Evolutionary conservation across 306 rosid species (phyloP).

Genomic region (Coriaria nepalensis): DNA sequence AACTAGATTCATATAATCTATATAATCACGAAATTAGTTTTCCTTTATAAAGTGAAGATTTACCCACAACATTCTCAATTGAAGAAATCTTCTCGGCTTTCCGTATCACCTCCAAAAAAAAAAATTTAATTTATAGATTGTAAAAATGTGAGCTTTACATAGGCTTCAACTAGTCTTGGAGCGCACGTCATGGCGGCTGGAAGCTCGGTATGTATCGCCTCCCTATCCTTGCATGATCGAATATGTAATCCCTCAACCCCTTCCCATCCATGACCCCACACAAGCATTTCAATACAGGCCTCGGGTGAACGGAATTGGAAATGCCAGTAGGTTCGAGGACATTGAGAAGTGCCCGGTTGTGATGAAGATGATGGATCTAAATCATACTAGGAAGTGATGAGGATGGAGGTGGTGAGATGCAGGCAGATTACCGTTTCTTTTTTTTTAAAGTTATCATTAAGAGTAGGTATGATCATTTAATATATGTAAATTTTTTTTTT

Average conservation of each 20-base stretch:
- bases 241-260: constrained; percentile 43
- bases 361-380: constrained; percentile 13
- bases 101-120: constrained; percentile 32
- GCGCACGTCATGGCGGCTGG: constrained; percentile 31
- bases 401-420: no score
- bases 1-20: no score
- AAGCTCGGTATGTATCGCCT: constrained; percentile 33
- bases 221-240: constrained; percentile 19
- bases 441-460: no score
- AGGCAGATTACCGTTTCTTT: no score
- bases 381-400: no score
- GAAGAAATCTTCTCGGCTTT: constrained; percentile 41
- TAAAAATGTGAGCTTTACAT: no score
- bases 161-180: no score
- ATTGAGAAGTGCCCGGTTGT: constrained; percentile 4
- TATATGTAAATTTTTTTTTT: no score
- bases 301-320: constrained; percentile 14
- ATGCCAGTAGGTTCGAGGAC: background rate
- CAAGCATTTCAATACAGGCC: constrained; percentile 26
- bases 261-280: constrained; percentile 53
- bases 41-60: no score
- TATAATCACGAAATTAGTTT: no score
- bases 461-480: no score
- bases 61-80: constrained; percentile 19
- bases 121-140: no score